phyloP scores from a whole-genome alignment of 768 basidiomycete species.

The Tulasnella sp. region DNA sequence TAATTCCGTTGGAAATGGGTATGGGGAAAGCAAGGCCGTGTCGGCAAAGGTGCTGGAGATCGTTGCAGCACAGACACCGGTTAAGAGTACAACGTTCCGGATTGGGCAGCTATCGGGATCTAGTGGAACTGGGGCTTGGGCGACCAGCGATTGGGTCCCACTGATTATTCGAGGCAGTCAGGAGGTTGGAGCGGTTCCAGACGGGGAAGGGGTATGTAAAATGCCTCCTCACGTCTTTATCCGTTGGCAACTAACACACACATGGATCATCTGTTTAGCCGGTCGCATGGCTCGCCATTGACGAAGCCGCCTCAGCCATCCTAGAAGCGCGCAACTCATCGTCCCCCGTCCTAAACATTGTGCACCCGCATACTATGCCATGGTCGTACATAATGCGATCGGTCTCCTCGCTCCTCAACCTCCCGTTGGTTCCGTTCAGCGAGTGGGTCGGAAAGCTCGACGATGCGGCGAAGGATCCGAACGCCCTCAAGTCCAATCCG shows the following conservation, averaged over 20 bases:
- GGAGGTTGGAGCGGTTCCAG: slow-evolving; percentile 6
- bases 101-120: slow-evolving; percentile 32
- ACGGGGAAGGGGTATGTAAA: not conserved
- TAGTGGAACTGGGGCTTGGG: slow-evolving; percentile 30
- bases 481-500: slow-evolving; percentile 8
- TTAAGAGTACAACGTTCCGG: slow-evolving; percentile 30
- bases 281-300: slow-evolving; percentile 24
- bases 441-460: slow-evolving; percentile 23
- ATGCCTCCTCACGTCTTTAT: too few species aligned
- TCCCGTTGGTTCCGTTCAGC: slow-evolving; percentile 23
- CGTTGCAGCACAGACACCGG: slow-evolving; percentile 22
- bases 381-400: slow-evolving; percentile 20
- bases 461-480: slow-evolving; percentile 6
- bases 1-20: not conserved
- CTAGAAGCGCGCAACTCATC: slow-evolving; percentile 22
- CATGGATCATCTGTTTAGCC: too few species aligned
- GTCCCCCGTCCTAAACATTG: slow-evolving; percentile 19
- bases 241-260: too few species aligned
- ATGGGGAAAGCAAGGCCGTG: slow-evolving; percentile 30
- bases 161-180: slow-evolving; percentile 29
- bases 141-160: slow-evolving; percentile 36
- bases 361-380: slow-evolving; percentile 21
- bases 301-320: slow-evolving; percentile 22
- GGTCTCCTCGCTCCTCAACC: slow-evolving; percentile 18
- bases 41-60: slow-evolving; percentile 27